These are phyloP conservation scores for Aspergillus pseudonomiae DNA, from an alignment of 2,329 filamentous ascomycete species.

Conservation along the genomic window DNA sequence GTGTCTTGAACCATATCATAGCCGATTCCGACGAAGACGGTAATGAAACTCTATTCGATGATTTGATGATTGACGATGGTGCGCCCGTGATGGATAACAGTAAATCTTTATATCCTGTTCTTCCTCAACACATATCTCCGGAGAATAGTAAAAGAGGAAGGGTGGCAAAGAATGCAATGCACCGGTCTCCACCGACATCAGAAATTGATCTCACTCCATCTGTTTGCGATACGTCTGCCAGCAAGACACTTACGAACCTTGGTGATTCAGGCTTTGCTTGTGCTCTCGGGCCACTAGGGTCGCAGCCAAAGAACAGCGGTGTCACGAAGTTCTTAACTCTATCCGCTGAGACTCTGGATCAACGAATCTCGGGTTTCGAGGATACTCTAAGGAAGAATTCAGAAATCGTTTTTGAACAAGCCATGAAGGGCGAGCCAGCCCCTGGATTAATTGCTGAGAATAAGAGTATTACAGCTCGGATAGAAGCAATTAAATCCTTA, in stretches of 20 bases:
- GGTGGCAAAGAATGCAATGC: constrained; percentile 1
- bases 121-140: constrained; percentile 25
- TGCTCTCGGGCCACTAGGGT: constrained; percentile 12
- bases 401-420: constrained; percentile 39
- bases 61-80: constrained; percentile 27
- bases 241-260: not conserved
- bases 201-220: constrained; percentile 5
- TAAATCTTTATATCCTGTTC: constrained; percentile 34
- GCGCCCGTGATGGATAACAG: constrained; percentile 26
- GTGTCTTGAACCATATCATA: constrained; percentile 27
- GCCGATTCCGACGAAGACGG: constrained; percentile 42
- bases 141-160: constrained; percentile 11
- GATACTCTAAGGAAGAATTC: constrained; percentile 38
- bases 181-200: constrained; percentile 9
- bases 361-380: constrained; percentile 33
- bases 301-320: constrained; percentile 26
- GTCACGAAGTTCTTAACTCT: constrained; percentile 38
- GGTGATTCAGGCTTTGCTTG: not conserved
- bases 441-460: constrained; percentile 40
- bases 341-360: constrained; percentile 28
- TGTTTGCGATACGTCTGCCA: not conserved
- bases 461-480: constrained; percentile 38
- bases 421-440: constrained; percentile 39
- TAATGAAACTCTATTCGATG: constrained; percentile 28
- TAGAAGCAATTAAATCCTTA: constrained; percentile 41